Conservation (phyloP, 2,329 filamentous ascomycete species). For the Bisporella sp. region DNA sequence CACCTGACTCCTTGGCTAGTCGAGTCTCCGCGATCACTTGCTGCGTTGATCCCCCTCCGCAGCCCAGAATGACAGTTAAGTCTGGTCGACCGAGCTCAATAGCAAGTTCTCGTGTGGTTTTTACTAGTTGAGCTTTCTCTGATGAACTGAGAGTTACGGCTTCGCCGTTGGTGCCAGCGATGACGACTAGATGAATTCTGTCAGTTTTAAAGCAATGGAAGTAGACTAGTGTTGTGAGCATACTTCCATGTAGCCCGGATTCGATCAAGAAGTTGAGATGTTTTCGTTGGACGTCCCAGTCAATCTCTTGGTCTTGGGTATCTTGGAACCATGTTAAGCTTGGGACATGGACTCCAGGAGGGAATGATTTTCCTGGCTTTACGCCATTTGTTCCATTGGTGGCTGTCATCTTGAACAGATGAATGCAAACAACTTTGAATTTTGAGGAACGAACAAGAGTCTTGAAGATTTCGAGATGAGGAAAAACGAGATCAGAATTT, state of each 20-base stretch:
- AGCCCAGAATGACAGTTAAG: slow-evolving; percentile 35
- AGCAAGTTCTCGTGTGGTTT: slow-evolving; percentile 31
- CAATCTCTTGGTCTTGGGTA: slow-evolving; percentile 11
- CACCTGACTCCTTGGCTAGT: slow-evolving; percentile 31
- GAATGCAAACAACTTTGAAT: too few species aligned
- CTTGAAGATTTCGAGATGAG: too few species aligned
- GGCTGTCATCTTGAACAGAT: too few species aligned
- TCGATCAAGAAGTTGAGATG: slow-evolving; percentile 13
- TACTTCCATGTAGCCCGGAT: slow-evolving; percentile 16
- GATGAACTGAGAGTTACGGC: slow-evolving; percentile 32
- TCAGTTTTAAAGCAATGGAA: not conserved
- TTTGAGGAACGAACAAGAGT: too few species aligned
- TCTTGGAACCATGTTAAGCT: slow-evolving; percentile 15
- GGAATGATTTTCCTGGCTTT: not conserved
- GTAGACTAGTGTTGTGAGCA: not conserved
- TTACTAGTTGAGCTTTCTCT: slow-evolving; percentile 34
- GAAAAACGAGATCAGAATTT: too few species aligned
- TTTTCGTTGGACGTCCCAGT: slow-evolving; percentile 13
- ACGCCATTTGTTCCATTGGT: too few species aligned
- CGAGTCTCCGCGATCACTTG: slow-evolving; percentile 33
- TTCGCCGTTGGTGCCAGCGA: slow-evolving; percentile 39
- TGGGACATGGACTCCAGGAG: slow-evolving; percentile 14
- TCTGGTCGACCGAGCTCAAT: slow-evolving; percentile 15
- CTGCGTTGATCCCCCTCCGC: slow-evolving; percentile 31
- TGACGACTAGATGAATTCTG: slow-evolving; percentile 21